A percentile compares a stretch with the other conserved stretches of the same genome.
Conservation (phyloP, 257 asterid species). For the Solanum pimpinellifolium region DNA sequence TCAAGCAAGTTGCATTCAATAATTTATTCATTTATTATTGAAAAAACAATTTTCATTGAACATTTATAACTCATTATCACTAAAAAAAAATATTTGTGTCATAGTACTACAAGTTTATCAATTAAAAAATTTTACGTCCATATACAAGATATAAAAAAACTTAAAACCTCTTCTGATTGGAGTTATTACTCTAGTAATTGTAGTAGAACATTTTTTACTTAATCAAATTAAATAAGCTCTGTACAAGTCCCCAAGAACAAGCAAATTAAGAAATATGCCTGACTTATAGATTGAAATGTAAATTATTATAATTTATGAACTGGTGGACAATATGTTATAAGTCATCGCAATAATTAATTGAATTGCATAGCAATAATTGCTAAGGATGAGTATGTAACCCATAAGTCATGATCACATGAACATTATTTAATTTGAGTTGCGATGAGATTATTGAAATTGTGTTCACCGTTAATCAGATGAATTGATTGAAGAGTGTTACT, state of each 20-base stretch:
- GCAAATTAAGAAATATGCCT: not conserved
- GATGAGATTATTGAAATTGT: accelerated
- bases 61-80: not conserved
- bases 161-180: not conserved
- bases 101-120: not conserved
- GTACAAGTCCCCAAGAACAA: not conserved
- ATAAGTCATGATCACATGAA: not conserved
- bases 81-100: not conserved
- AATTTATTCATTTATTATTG: not conserved
- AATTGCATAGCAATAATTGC: not conserved
- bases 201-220: not conserved
- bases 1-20: not conserved
- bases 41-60: not conserved
- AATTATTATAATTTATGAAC: not conserved
- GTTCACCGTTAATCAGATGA: not conserved
- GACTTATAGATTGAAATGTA: not conserved
- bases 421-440: not conserved
- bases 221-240: not conserved
- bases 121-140: not conserved
- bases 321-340: not conserved
- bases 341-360: not conserved
- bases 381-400: not conserved
- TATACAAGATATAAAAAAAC: not conserved
- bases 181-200: not conserved
- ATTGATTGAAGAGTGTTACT: accelerated